These are phyloP conservation scores for Penicillium crustosum DNA, from an alignment of 2,329 filamentous ascomycete species.

Conservation along the genomic window DNA sequence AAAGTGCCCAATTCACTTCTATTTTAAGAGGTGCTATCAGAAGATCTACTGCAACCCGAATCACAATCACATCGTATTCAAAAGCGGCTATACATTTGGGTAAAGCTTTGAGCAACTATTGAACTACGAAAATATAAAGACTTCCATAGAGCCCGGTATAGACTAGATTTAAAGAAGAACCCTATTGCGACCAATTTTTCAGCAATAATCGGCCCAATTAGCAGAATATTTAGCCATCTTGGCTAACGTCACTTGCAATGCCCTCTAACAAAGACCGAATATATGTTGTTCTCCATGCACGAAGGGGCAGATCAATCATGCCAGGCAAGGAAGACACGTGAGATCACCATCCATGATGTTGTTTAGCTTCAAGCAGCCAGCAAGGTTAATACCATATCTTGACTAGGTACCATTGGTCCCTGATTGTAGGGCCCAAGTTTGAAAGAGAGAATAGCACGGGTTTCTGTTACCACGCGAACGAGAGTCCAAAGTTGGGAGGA, in stretches of 20 bases:
- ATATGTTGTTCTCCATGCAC: conserved; percentile 32
- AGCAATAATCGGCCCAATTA: neutral
- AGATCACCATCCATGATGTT: neutral
- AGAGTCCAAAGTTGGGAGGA: conserved; percentile 18
- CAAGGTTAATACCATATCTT: neutral
- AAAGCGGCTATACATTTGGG: neutral
- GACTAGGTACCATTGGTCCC: conserved; percentile 41
- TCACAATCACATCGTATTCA: neutral
- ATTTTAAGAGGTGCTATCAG: neutral
- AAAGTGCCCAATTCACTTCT: neutral
- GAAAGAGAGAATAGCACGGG: conserved; percentile 23
- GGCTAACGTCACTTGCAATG: neutral
- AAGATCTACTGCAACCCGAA: neutral
- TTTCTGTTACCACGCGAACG: conserved; percentile 37
- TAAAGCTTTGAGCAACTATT: neutral
- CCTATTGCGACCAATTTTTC: neutral
- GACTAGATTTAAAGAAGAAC: no score
- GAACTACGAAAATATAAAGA: neutral
- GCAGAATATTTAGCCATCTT: neutral
- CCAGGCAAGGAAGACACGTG: conserved; percentile 31
- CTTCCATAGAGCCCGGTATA: neutral
- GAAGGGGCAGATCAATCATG: conserved; percentile 25
- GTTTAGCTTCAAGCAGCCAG: neutral
- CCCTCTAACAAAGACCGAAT: conserved; percentile 33
- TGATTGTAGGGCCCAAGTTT: conserved; percentile 42